Base-by-base conservation (phyloP, 1,284 basidiomycete genomes). In the Gomphus bonarii region DNA sequence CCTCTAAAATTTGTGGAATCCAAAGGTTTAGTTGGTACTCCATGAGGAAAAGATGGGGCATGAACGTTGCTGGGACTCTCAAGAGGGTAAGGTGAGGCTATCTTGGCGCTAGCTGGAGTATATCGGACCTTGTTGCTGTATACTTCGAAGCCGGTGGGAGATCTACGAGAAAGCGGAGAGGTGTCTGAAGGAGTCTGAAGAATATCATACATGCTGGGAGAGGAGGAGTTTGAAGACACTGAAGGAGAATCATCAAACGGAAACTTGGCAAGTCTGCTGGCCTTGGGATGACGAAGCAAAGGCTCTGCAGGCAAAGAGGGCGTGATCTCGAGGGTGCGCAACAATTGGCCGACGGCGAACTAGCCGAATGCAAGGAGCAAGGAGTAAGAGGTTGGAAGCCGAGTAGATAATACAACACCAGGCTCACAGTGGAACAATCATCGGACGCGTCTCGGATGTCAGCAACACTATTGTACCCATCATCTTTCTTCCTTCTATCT, bases 241-340 rank as follows among this genome's bases (percentile, higher is more conserved):
- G 50, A 65, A 33, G 75, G 69, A 55, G 73, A 70, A n/a, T 57
- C 58, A 22, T 66, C 66, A 58, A 77, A 65, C 50, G 71, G 74
- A 62, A 75, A 66, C 36, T 42, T 36, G 10, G 43, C 49, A 14
- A 47, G 9, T 28, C 49, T 46, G 43, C 43, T 58, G 49, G 47
- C 43, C 30, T 52, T 58, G 56, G 70, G 60, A 52, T 66, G 64
- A 58, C 65, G 58, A 35, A 67, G 69, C n/a, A 72, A 72, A 56
- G 76, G 74, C 20, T 66, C 60, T 59, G 69, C 73, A 61, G 80
- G 82, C 11, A 62, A 73, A 78, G 28, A 85, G 85, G 33, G 85
- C 87, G 65, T 81, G 62, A 88, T 79, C 65, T 88, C 82, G 55
- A 89, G 73, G 25, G 84, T 80, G 47, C 86, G 82, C 55, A 89